phyloP scores from a whole-genome alignment of 805 yeast genomes.

The Wickerhamiella australiensis region DNA sequence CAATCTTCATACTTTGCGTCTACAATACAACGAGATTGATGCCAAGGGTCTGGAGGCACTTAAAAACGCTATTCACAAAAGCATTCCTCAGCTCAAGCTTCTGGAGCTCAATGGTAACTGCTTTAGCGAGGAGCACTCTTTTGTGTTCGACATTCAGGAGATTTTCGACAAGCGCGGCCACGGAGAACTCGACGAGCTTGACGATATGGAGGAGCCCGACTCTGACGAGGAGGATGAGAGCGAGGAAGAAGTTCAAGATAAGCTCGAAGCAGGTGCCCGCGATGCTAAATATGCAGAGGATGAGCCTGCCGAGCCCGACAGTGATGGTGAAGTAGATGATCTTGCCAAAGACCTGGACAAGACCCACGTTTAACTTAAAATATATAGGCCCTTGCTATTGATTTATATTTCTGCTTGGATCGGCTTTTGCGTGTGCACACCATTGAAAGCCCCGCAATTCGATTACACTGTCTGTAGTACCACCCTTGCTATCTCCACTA shows the following conservation, averaged over 20 bases:
- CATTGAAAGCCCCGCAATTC: no score
- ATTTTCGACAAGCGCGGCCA: constrained; percentile 59
- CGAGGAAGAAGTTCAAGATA: constrained; percentile 47
- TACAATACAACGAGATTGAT: constrained; percentile 84
- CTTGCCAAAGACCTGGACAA: constrained; percentile 2
- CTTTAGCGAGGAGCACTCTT: constrained; percentile 76
- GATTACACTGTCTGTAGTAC: no score
- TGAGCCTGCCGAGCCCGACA: constrained; percentile 31
- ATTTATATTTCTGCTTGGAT: not conserved
- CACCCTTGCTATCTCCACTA: no score
- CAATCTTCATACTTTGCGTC: constrained; percentile 46
- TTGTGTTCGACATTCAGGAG: constrained; percentile 46
- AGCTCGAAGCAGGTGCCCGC: constrained; percentile 38
- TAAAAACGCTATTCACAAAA: constrained; percentile 39
- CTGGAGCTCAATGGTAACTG: constrained; percentile 90
- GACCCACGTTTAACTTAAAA: not conserved
- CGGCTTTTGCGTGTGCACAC: no score
- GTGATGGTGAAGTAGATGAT: constrained; percentile 17
- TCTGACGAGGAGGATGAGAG: constrained; percentile 53
- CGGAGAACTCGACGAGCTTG: constrained; percentile 85
- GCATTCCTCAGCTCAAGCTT: constrained; percentile 46
- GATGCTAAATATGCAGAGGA: constrained; percentile 34
- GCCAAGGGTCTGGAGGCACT: constrained; percentile 50
- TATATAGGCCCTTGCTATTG: not conserved
- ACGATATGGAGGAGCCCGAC: constrained; percentile 79